Evolutionary conservation across 371 early-diverging fungal genomes (phyloP).

Genomic region (Umbelopsis sp.): DNA sequence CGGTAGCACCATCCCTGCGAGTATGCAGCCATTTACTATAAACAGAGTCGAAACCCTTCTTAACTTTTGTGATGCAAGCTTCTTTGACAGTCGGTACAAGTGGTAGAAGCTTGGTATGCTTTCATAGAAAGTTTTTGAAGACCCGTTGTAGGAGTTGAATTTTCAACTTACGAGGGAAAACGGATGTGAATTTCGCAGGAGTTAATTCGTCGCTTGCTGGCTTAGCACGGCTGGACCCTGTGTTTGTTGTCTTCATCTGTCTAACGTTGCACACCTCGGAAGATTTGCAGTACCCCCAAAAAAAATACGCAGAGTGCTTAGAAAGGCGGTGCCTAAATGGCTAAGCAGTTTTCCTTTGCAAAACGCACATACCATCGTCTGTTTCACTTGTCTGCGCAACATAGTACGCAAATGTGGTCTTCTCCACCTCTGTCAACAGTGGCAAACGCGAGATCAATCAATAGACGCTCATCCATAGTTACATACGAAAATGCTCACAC

Average conservation of each 20-base stretch:
- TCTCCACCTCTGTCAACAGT: neutral
- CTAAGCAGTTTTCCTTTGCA: neutral
- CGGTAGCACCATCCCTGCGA: neutral
- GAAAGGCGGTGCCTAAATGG: too few relatives aligned
- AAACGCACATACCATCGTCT: neutral
- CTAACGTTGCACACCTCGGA: constrained; percentile 13
- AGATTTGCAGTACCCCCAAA: neutral
- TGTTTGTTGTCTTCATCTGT: neutral
- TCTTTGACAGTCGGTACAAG: neutral
- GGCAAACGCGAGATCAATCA: neutral
- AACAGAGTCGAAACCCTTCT: neutral
- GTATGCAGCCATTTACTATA: neutral
- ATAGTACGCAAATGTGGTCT: neutral
- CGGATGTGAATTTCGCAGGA: neutral
- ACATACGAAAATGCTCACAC: neutral
- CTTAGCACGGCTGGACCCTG: constrained; percentile 2
- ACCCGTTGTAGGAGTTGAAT: neutral
- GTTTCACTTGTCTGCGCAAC: neutral
- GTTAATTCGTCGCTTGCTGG: neutral
- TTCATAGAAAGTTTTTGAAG: neutral
- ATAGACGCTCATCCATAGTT: neutral
- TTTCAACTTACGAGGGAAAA: neutral
- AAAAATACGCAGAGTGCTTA: neutral
- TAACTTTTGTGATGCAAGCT: neutral
- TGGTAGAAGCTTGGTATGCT: neutral